Evolutionary conservation across 768 basidiomycete genomes (phyloP), one percentile per base, ranked within the genome.

Genomic region (Royoungia palumana): DNA sequence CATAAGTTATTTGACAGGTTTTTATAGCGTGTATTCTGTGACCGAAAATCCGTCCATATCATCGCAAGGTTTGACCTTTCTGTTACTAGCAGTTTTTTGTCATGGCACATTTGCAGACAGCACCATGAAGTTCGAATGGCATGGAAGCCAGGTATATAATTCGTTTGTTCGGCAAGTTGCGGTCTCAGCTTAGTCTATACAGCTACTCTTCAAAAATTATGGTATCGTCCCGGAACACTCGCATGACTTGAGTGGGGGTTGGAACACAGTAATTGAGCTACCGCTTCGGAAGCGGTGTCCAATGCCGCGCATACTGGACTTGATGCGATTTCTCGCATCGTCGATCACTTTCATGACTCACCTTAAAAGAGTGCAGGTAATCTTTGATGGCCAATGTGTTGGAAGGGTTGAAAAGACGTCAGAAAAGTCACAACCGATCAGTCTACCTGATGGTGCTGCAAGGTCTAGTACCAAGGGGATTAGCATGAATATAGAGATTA

Each of bases 121-220:
- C 64, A 92, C 89, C 83, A 94, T 94, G 90, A 85, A 83, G 0
- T 95, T 94, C 65, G 87, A 94, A 63, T 95, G 91, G 91, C 92
- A 91, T 64, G 88, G 88, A 61, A 86, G 86, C 57, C 87, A 44
- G 30, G 87, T 32, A 32, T 32, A 6, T 4, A 7, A 5, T 32
- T 32, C 14, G 13, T 14, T 32, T 14, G 7, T 32, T 4, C 32
- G 9, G 16, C 2, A 32, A 14, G 14, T 30, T 14, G 30, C 6
- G 32, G 16, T 32, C 16, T 32, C 32, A 32, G 32, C 6, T 32
- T 14, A 16, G 6, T 32, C 32, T 32, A 16, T 32, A 16, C 32
- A 32, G 32, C 16, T 32, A 16, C 4, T 16, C 32, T 32, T 32
- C 32, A 32, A 32, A 7, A 32, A 14, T 14, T 4, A 14, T 14